Base-by-base conservation (phyloP, 495 filamentous ascomycete species). In the Rusavskia elegans region DNA sequence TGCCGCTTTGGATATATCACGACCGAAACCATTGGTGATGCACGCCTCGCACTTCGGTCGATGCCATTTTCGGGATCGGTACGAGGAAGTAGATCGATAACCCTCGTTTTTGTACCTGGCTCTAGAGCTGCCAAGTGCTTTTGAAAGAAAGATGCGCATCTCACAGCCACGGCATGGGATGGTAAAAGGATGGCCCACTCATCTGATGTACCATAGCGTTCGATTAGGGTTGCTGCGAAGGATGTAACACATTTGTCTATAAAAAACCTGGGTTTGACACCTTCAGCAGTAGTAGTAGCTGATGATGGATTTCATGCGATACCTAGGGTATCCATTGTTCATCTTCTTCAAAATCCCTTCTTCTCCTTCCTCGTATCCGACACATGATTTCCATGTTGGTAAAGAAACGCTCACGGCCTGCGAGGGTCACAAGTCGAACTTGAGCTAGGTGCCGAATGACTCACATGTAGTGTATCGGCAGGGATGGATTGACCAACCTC, bases 381-480 rank as follows among this genome's bases (percentile, higher is more conserved):
- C 70, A 62, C 90, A 95, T 40, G 88, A 69, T 57, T 71, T 78
- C 92, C 92, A 98, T 71, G 90, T 92, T 42, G 92, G 92, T 32
- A 98, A 73, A 3, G 93, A 97, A 20, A 95, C 88, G 63, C 89
- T 96, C 54, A 97, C 86, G 45, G 92, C 93, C 90, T 97, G 54
- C 17, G 19, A 11, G 11, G 20, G 30, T 30, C 27, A 55, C 27
- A 27, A 50, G 39, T 57, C 54, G 52, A 11, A 32, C 17, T 27
- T 19, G 6, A 17, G 27, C 14, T 50, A 10, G 11, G 35, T 27
- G n/a, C 14, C 11, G 39, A 42, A 54, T 35, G 27, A 48, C 68
- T 59, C 67, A 78, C 75, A 69, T 79, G 75, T 57, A 74, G 67
- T 48, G 75, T 79, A 56, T 77, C 69, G 7, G 73, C 48, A 19